Evolutionary conservation across 108 stramenopile species (phyloP).

Genomic region (Fistulifera pelliculosa): DNA sequence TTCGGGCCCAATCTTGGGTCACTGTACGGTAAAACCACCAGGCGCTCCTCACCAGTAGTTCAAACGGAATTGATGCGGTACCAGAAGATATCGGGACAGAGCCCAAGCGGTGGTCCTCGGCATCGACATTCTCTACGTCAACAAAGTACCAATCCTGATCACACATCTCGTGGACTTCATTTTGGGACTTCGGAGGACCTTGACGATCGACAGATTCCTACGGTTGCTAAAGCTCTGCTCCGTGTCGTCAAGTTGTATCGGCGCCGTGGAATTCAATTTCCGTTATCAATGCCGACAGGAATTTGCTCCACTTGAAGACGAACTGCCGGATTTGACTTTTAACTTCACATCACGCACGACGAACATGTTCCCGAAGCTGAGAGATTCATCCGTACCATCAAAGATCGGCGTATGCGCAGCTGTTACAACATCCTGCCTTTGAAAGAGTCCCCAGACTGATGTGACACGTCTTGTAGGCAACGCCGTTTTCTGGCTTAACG

Average conservation of each 20-base stretch:
- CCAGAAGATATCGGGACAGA: slow-evolving; percentile 13
- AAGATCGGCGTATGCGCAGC: slow-evolving; percentile 23
- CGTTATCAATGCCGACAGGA: slow-evolving; percentile 1
- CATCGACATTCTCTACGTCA: slow-evolving; percentile 34
- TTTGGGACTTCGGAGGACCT: slow-evolving; percentile 20
- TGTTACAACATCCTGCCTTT: slow-evolving; percentile 18
- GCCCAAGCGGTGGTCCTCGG: slow-evolving; percentile 16
- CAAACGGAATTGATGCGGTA: slow-evolving; percentile 2
- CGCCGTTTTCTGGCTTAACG: slow-evolving; percentile 18
- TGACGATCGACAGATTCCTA: neutral
- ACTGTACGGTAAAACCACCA: neutral
- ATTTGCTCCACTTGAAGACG: too few species aligned
- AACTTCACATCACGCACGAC: slow-evolving; percentile 14
- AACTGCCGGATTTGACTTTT: neutral
- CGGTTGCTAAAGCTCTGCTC: neutral
- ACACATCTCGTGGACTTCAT: slow-evolving; percentile 20
- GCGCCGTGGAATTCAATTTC: neutral
- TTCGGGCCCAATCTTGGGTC: neutral
- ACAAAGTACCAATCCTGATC: slow-evolving; percentile 28
- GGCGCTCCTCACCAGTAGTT: too few species aligned
- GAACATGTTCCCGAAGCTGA: slow-evolving; percentile 46
- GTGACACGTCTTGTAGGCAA: slow-evolving; percentile 13
- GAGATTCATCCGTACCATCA: slow-evolving; percentile 23
- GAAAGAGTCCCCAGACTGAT: slow-evolving; percentile 7
- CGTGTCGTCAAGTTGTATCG: too few species aligned